Evolutionary conservation across 2,329 filamentous ascomycete genomes (phyloP).

Genomic region (Aspergillus pseudotamarii): DNA sequence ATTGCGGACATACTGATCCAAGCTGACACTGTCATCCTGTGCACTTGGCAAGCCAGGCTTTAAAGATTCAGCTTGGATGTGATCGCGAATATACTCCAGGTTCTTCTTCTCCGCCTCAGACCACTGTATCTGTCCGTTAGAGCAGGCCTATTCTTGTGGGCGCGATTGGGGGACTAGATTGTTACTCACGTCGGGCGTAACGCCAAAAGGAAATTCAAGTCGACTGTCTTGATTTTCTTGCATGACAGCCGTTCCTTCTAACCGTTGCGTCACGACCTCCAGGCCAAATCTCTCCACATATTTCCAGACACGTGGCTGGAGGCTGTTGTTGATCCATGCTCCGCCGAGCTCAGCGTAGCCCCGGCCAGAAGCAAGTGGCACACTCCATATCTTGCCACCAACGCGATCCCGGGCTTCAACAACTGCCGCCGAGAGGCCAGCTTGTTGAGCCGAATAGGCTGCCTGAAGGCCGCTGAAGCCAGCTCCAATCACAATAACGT

Average conservation of each 20-base stretch:
- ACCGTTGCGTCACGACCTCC: conserved; percentile 34
- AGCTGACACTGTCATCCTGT: conserved; percentile 36
- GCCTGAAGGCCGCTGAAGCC: conserved; percentile 42
- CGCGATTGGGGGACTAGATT: background rate
- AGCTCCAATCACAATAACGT: conserved; percentile 41
- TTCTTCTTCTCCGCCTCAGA: conserved; percentile 35
- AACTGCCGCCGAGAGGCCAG: conserved; percentile 35
- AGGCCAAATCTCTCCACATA: conserved; percentile 32
- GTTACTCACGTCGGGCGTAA: conserved; percentile 31
- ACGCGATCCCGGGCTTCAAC: conserved; percentile 47
- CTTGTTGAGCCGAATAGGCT: conserved; percentile 31
- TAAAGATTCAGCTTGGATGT: conserved; percentile 39
- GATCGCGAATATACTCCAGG: conserved; percentile 38
- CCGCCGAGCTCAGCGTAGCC: conserved; percentile 35
- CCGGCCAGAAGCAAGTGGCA: conserved; percentile 21
- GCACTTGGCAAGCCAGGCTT: conserved; percentile 19
- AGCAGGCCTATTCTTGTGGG: background rate
- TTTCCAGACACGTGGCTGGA: conserved; percentile 32
- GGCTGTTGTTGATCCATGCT: conserved; percentile 40
- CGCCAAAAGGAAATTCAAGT: conserved; percentile 36
- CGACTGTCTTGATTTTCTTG: conserved; percentile 18
- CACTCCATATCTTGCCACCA: conserved; percentile 42
- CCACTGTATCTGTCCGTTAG: conserved; percentile 25
- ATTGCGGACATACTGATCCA: conserved; percentile 41
- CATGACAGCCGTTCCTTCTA: conserved; percentile 35